A percentile compares a stretch with the other conserved stretches of the same genome.
phyloP scores from a whole-genome alignment of 805 yeast genomes.

The Saturnispora saitoi region DNA sequence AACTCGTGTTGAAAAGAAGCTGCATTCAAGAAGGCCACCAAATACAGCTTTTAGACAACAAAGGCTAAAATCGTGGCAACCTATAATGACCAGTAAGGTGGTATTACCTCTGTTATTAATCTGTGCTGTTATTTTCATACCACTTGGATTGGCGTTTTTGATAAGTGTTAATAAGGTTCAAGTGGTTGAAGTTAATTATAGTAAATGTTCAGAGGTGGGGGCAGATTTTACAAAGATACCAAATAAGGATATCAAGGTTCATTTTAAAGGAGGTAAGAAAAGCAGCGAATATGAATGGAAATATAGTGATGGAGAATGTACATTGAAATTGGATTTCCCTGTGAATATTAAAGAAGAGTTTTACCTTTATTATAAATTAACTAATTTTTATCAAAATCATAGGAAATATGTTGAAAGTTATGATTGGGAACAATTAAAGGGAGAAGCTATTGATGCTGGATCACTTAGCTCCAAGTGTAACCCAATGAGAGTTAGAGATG shows the following conservation, averaged over 20 bases:
- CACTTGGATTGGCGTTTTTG: constrained; percentile 80
- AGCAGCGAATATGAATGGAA: constrained; percentile 46
- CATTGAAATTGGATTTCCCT: constrained; percentile 65
- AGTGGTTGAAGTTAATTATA: constrained; percentile 64
- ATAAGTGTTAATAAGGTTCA: constrained; percentile 76
- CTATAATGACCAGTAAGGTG: constrained; percentile 84
- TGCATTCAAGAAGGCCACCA: constrained; percentile 46
- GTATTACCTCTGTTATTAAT: constrained; percentile 77
- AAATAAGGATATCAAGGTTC: constrained; percentile 43
- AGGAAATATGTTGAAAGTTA: constrained; percentile 84
- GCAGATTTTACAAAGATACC: constrained; percentile 46
- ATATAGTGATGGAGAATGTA: constrained; percentile 44
- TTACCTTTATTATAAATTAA: constrained; percentile 73
- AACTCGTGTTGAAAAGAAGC: constrained; percentile 18
- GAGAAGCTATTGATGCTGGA: constrained; percentile 50
- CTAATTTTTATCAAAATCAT: constrained; percentile 91
- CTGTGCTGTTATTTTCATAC: constrained; percentile 74
- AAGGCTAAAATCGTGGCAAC: constrained; percentile 59
- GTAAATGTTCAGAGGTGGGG: constrained; percentile 47
- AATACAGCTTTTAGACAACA: constrained; percentile 78
- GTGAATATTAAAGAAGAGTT: constrained; percentile 60
- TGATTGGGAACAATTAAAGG: constrained; percentile 74
- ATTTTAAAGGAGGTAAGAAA: constrained; percentile 43
- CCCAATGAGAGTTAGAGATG: constrained; percentile 36
- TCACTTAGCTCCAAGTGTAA: constrained; percentile 46